A percentile compares a stretch with the other conserved stretches of the same genome.
Conservation (phyloP, 1,139 yeast genomes). For the Scheffersomyces titani region DNA sequence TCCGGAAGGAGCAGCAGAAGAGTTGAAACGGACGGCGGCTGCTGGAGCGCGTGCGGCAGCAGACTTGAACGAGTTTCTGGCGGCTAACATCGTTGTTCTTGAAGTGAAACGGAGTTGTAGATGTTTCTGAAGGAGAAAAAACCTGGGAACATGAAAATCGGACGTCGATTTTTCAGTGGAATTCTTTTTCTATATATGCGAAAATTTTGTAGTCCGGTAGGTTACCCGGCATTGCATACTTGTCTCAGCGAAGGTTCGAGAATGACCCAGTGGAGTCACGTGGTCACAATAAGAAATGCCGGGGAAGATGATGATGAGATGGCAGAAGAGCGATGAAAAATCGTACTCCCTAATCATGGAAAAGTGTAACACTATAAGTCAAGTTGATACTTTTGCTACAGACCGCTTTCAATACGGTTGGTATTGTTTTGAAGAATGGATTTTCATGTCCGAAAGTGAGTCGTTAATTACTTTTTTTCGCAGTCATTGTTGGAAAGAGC, state of each 20-base stretch:
- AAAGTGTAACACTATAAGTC: too few relatives aligned
- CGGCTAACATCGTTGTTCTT: conserved; percentile 39
- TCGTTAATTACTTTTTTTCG: too few relatives aligned
- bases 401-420: too few relatives aligned
- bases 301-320: background rate
- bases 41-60: conserved; percentile 46
- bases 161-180: background rate
- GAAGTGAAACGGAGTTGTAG: background rate
- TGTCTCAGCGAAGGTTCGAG: background rate
- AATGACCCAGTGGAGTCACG: background rate
- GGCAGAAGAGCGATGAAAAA: background rate
- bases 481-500: too few relatives aligned
- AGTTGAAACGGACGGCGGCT: conserved; percentile 52
- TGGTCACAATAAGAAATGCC: background rate
- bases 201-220: background rate
- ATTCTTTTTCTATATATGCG: background rate
- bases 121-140: background rate
- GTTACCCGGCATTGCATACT: background rate
- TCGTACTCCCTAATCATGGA: background rate
- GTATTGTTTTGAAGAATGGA: too few relatives aligned
- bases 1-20: conserved; percentile 56
- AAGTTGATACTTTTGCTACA: too few relatives aligned
- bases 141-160: background rate
- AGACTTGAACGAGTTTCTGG: conserved; percentile 45
- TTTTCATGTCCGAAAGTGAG: too few relatives aligned